Percentiles rank a stretch among this genome's conserved stretches.
Conservation (phyloP, 495 filamentous ascomycete genomes). For the Zalerion maritima region DNA sequence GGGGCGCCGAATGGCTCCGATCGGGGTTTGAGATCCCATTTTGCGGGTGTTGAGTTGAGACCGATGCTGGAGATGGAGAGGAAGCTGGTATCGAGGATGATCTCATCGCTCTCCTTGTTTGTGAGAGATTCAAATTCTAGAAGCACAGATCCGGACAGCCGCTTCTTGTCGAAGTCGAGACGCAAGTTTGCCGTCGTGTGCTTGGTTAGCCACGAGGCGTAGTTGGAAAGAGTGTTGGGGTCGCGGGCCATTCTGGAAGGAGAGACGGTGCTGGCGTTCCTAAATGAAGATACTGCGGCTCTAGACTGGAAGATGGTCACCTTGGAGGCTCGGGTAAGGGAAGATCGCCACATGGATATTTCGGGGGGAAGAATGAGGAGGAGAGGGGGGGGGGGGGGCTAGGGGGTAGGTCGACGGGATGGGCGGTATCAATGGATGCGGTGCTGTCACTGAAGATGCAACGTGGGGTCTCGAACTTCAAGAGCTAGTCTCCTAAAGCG, state of each 20-base stretch:
- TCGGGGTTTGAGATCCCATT: constrained; percentile 56
- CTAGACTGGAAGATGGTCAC: constrained; percentile 4
- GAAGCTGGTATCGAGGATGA: constrained; percentile 76
- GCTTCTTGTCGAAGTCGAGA: constrained; percentile 65
- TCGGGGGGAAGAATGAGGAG: no score
- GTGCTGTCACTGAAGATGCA: no score
- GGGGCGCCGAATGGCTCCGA: constrained; percentile 67
- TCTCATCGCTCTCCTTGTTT: constrained; percentile 50
- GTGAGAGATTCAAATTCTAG: constrained; percentile 60
- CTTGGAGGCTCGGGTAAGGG: not conserved
- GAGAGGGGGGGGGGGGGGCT: no score
- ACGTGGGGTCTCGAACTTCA: no score
- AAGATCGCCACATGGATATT: constrained; percentile 1
- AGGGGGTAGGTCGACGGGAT: no score
- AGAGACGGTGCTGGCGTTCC: constrained; percentile 10
- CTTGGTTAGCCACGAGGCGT: constrained; percentile 65
- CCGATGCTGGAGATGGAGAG: constrained; percentile 54
- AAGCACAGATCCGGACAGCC: constrained; percentile 58
- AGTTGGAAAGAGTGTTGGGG: constrained; percentile 86
- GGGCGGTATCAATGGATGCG: no score
- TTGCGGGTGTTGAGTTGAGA: constrained; percentile 35
- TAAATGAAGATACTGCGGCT: constrained; percentile 9
- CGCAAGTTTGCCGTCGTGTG: constrained; percentile 66
- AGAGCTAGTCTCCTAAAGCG: no score
- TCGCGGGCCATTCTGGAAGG: constrained; percentile 48